Conservation (phyloP, 495 filamentous ascomycete genomes). For the Xylaria longipes region DNA sequence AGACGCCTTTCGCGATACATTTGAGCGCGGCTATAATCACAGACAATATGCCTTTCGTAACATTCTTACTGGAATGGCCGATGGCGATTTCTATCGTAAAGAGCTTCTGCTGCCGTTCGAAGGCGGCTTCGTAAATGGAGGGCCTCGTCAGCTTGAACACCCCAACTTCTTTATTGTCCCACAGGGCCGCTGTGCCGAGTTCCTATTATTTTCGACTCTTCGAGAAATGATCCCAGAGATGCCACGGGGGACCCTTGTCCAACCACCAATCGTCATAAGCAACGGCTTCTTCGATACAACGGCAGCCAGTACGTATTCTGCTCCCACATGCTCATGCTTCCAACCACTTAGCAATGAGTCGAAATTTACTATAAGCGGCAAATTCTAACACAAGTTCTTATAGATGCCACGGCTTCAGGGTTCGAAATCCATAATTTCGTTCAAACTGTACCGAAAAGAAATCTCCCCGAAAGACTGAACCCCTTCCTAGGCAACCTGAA, state of each 20-base stretch:
- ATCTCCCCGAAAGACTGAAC: conserved; percentile 3
- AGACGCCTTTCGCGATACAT: conserved; percentile 23
- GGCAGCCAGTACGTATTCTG: not conserved
- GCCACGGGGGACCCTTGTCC: not conserved
- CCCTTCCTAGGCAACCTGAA: conserved; percentile 21
- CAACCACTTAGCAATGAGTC: no score
- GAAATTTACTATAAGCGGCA: not conserved
- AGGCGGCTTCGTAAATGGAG: conserved; percentile 25
- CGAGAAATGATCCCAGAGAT: not conserved
- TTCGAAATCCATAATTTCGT: conserved; percentile 18
- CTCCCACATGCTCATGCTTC: not conserved
- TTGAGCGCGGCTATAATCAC: conserved; percentile 9
- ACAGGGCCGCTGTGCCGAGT: conserved; percentile 26
- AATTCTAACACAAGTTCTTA: not conserved
- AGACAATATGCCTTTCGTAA: not conserved
- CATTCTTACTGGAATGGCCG: conserved; percentile 3
- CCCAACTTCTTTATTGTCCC: conserved; percentile 26
- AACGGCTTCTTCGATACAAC: conserved; percentile 28
- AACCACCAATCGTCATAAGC: conserved; percentile 6
- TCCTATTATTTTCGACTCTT: conserved; percentile 17
- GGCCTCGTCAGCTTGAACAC: conserved; percentile 16
- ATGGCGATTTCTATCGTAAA: conserved; percentile 14
- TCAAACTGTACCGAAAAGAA: not conserved
- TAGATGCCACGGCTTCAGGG: conserved; percentile 14
- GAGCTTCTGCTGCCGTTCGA: not conserved